Evolutionary conservation across 2,329 filamentous ascomycete species (phyloP).

Genomic region (Canariomyces notabilis): DNA sequence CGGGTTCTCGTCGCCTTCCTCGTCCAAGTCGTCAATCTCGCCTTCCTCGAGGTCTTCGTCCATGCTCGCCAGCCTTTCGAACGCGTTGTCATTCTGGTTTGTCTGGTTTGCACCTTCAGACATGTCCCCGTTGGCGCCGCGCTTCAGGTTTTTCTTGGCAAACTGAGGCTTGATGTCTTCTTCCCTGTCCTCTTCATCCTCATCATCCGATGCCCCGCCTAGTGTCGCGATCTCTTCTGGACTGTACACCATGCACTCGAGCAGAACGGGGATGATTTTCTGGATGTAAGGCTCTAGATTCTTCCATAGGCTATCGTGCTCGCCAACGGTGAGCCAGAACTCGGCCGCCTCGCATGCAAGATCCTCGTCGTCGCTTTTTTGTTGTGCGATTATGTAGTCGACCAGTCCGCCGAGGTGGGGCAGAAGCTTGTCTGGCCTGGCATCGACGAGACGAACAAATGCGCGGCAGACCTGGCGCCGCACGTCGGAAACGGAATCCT

Average conservation of each 20-base stretch:
- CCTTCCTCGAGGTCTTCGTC: constrained; percentile 82
- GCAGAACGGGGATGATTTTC: constrained; percentile 82
- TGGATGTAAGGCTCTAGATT: constrained; percentile 71
- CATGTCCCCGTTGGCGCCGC: constrained; percentile 45
- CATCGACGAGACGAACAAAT: constrained; percentile 87
- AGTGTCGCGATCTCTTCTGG: constrained; percentile 86
- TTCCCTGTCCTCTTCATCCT: constrained; percentile 81
- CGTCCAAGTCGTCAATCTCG: constrained; percentile 71
- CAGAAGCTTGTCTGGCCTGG: constrained; percentile 81
- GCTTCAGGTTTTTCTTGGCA: constrained; percentile 62
- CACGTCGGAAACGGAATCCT: constrained; percentile 74
- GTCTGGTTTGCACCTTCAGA: constrained; percentile 33
- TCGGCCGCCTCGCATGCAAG: constrained; percentile 91
- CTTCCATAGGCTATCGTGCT: constrained; percentile 74
- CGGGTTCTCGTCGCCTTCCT: constrained; percentile 69
- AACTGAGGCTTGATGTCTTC: constrained; percentile 93
- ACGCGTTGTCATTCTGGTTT: constrained; percentile 49
- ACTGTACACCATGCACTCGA: constrained; percentile 94
- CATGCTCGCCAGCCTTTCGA: constrained; percentile 52
- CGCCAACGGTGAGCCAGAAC: constrained; percentile 93
- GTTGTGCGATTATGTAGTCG: constrained; percentile 87
- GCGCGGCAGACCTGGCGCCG: constrained; percentile 88
- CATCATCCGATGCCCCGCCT: constrained; percentile 80
- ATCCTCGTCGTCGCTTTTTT: constrained; percentile 80
- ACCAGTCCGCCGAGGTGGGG: constrained; percentile 85